Base-by-base conservation (phyloP, 345 rosid species). In the Gossypium anomalum region DNA sequence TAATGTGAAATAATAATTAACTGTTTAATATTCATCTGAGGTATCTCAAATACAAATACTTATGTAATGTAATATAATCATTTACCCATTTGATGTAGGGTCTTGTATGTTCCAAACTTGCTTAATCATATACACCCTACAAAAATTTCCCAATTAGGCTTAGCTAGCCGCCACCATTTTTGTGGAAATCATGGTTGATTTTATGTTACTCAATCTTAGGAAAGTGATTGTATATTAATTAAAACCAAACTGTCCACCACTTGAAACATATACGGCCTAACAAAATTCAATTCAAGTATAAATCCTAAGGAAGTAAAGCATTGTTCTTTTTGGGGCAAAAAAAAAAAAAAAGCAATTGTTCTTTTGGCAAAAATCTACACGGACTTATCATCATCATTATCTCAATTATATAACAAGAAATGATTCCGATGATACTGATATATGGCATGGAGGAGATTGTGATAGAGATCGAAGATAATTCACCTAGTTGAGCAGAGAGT, bases 281-380 rank as follows among this genome's bases (percentile, higher is more conserved):
- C 45, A 51, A 58, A 74, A 67, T 55, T 53, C 43, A 62, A 61
- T 48, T 53, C 22, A 62, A 61, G 72, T 55, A 79, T 69, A 74
- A 69, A 70, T 78, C 60, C 27, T 53, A 43, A 52, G 23, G 58
- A 78, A 78, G 78, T 56, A 78, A 74, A 74, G 78, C 55, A 74
- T 60, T 67, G 48, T 74, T 58, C 74, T 49, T 17, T 38, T 44
- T 0, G 61, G 20, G 11, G 56, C 0, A 29, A 29, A 25, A 66
- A 66, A 57, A 12, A 57, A 12, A 9, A 47, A 45, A 78, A 73
- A 73, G 77, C 59, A 72, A 4, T 57, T 64, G 44, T 72, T 56
- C 76, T 47, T 15, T 29, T 41, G 23, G 7, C 52, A 23, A 44
- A 66, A 56, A 70, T 70, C 49, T 47, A 11, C 15, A 47, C 51